Percentiles rank a stretch among this genome's conserved stretches.
Conservation (phyloP, 441 rosid species). For the Gossypium armourianum region DNA sequence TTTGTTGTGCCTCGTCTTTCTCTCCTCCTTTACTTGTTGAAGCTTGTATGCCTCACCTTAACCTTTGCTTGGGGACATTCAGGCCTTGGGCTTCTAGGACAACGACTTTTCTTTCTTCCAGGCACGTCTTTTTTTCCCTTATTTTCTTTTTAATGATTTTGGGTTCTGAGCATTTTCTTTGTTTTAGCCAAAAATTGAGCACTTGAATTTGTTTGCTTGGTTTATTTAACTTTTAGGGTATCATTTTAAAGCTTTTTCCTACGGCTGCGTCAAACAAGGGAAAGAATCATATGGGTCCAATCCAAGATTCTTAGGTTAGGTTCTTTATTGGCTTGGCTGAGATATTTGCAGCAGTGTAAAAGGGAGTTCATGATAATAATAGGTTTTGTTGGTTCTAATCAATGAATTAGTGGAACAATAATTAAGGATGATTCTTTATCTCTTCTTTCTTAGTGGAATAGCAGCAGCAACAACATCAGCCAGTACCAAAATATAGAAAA, state of each 20-base stretch:
- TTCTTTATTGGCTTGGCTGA: conserved; percentile 1
- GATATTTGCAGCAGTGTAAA: not conserved
- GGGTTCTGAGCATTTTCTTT: not conserved
- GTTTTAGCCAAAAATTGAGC: not conserved
- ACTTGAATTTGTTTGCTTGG: not conserved
- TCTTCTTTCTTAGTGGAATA: not conserved
- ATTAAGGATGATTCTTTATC: not conserved
- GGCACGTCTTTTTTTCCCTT: not conserved
- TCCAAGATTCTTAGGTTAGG: not conserved
- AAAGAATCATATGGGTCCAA: conserved; percentile 4
- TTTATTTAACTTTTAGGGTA: not conserved
- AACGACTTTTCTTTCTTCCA: not conserved
- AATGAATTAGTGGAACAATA: not conserved
- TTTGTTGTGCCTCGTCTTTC: not conserved
- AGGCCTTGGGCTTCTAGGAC: not conserved
- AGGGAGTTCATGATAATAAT: not conserved
- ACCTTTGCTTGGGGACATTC: not conserved
- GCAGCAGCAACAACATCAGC: not conserved
- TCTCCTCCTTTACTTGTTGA: not conserved
- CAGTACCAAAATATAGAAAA: not conserved
- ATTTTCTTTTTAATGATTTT: not conserved
- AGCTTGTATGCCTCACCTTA: not conserved
- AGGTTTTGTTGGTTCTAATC: not conserved
- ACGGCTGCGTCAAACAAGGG: not conserved
- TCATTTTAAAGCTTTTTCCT: not conserved